These are phyloP conservation scores for Candida sp. DNA, from an alignment of 1,139 yeast genomes.

Conservation along the genomic window DNA sequence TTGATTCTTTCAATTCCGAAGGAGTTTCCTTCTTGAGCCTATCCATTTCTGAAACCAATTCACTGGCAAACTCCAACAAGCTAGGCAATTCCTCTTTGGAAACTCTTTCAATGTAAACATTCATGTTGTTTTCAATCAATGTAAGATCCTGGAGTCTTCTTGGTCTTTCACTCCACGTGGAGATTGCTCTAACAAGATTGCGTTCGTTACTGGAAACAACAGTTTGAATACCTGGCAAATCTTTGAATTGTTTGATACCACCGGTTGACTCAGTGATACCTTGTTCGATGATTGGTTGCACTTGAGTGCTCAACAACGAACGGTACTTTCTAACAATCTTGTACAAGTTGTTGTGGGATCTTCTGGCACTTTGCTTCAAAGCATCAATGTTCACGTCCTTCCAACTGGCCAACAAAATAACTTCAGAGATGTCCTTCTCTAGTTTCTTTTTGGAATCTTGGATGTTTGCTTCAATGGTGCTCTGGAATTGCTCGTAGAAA, in stretches of 20 bases:
- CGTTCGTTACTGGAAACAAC: conserved; percentile 19
- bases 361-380: conserved; percentile 88
- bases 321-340: conserved; percentile 87
- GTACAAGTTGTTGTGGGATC: conserved; percentile 84
- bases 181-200: conserved; percentile 24
- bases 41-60: conserved; percentile 61
- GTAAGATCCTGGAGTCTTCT: conserved; percentile 53
- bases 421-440: conserved; percentile 83
- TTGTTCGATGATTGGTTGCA: conserved; percentile 58
- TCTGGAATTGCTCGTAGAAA: conserved; percentile 70
- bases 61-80: conserved; percentile 57
- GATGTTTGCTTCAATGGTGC: conserved; percentile 51
- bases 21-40: conserved; percentile 82
- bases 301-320: conserved; percentile 56
- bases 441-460: conserved; percentile 51
- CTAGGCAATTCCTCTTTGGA: conserved; percentile 35
- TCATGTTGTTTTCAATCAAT: conserved; percentile 60
- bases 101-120: conserved; percentile 45
- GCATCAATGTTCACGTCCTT: conserved; percentile 96
- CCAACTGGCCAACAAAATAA: conserved; percentile 93
- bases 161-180: conserved; percentile 62
- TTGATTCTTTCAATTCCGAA: conserved; percentile 65
- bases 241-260: conserved; percentile 9
- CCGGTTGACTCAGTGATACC: conserved; percentile 40
- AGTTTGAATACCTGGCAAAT: conserved; percentile 16